Evolutionary conservation across 2,329 filamentous ascomycete species (phyloP).

Genomic region (Hymenoscyphus occultus): DNA sequence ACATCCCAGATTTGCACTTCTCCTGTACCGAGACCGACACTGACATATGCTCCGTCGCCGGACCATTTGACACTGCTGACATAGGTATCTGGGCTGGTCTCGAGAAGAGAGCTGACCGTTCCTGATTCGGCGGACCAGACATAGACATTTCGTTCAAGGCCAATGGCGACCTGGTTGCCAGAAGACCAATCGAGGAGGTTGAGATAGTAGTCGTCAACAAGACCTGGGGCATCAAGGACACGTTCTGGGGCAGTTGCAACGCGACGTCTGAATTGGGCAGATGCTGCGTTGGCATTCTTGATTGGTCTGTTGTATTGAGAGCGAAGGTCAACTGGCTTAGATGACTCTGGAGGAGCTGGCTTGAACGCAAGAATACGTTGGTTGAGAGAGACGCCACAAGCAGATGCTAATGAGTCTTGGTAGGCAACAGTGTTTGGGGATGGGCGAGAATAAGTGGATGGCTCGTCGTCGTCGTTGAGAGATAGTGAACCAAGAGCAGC

Average conservation of each 20-base stretch:
- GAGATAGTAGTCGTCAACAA: slow-evolving; percentile 98
- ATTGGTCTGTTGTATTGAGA: slow-evolving; percentile 97
- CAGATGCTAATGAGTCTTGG: slow-evolving; percentile 83
- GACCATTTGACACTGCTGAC: slow-evolving; percentile 99
- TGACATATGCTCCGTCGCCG: slow-evolving; percentile 91
- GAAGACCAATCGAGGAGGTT: slow-evolving; percentile 99
- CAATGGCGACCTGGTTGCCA: slow-evolving; percentile 96
- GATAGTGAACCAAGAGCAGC: slow-evolving; percentile 77
- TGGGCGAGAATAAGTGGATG: slow-evolving; percentile 68
- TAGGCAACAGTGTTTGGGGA: slow-evolving; percentile 88
- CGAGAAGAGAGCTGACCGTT: slow-evolving; percentile 81
- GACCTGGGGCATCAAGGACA: slow-evolving; percentile 90
- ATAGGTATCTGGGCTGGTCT: slow-evolving; percentile 87
- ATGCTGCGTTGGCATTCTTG: slow-evolving; percentile 68
- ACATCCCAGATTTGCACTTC: slow-evolving; percentile 99
- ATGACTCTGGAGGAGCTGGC: slow-evolving; percentile 95
- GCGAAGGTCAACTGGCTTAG: slow-evolving; percentile 94
- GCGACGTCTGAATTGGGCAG: slow-evolving; percentile 85
- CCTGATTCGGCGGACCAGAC: slow-evolving; percentile 97
- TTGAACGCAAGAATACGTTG: slow-evolving; percentile 98
- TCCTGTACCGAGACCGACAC: slow-evolving; percentile 88
- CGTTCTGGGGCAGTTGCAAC: slow-evolving; percentile 94
- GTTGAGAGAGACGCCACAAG: slow-evolving; percentile 89
- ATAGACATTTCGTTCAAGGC: slow-evolving; percentile 94
- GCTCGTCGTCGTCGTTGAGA: slow-evolving; percentile 67